Base-by-base conservation (phyloP, 1,284 basidiomycete species). In the Hemileia vastatrix region DNA sequence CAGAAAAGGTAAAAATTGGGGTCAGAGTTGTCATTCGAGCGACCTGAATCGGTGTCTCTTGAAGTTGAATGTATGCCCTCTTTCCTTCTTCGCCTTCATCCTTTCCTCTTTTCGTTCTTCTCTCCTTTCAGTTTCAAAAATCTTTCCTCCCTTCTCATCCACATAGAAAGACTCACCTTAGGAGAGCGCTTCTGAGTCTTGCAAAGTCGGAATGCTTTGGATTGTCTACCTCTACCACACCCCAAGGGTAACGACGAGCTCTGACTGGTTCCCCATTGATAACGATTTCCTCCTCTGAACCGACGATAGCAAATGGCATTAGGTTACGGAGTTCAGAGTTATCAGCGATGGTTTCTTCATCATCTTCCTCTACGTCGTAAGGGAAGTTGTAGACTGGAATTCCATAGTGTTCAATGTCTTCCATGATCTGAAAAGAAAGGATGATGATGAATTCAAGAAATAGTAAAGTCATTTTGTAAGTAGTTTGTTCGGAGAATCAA, bases 371-470 rank as follows among this genome's bases (percentile, higher is more conserved):
- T 21, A 93, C 86, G 71, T 98, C 95, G 77, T 95, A 99, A 0
- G 95, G 95, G 83, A 99, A 99, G 81, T 97, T 97, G 83, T 97
- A 99, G 51, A 98, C 88, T 4, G 94, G 94, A 70, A 99, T 98
- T 68, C 88, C 86, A 76, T 98, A 97, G 80, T 97, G 84, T 75
- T 96, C 93, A 69, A 98, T 97, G 76, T 98, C 94, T 78, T 98
- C 93, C 92, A 97, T 97, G 75, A 98, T 86, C 88, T 93, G 69
- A 24, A 52, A 47, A 24, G 11, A 3, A 24, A 50, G 48, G 21
- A 15, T n/a, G 15, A 24, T 50, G 21, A 23, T 11, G 21, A n/a
- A 24, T 13, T n/a, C 48, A 15, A 21, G 11, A 50, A 24, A 23
- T 50, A 13, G 24, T 18, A 50, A 13, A 23, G 48, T 27, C 27